Evolutionary conservation across 805 yeast genomes (phyloP).

Genomic region (Wickerhamiella dianesei): DNA sequence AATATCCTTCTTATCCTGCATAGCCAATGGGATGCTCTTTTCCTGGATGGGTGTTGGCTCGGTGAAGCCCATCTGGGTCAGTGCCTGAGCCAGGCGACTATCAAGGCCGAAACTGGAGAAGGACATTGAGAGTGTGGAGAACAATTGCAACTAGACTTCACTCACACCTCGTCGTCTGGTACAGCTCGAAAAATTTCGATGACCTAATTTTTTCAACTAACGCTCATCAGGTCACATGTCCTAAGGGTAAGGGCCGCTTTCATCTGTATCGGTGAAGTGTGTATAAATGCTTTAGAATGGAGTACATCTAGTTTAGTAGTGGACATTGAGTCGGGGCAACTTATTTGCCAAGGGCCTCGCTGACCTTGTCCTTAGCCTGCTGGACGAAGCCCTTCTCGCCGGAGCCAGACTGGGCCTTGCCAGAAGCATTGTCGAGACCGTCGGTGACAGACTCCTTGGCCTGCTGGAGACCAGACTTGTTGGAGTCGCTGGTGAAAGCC

Average conservation of each 20-base stretch:
- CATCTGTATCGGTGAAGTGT: too few species aligned
- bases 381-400: conserved; percentile 33
- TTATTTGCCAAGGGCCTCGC: conserved; percentile 14
- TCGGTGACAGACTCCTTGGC: conserved; percentile 60
- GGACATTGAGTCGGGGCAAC: neutral
- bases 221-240: neutral
- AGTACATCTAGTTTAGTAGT: too few species aligned
- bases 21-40: conserved; percentile 80
- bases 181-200: neutral
- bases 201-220: neutral
- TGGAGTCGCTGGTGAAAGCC: conserved; percentile 51
- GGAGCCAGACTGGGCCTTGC: conserved; percentile 43
- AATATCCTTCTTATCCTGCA: conserved; percentile 80
- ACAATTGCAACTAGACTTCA: neutral
- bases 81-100: conserved; percentile 70
- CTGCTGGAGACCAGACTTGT: conserved; percentile 50
- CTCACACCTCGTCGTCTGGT: neutral
- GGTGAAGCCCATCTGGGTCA: conserved; percentile 62
- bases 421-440: conserved; percentile 48
- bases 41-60: conserved; percentile 87
- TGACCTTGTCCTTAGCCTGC: conserved; percentile 30
- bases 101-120: conserved; percentile 75
- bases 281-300: neutral
- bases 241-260: neutral
- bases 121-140: conserved; percentile 2